A percentile compares a stretch with the other conserved stretches of the same genome.
phyloP scores from a whole-genome alignment of 768 basidiomycete genomes.

The Pulveroboletus sp. region DNA sequence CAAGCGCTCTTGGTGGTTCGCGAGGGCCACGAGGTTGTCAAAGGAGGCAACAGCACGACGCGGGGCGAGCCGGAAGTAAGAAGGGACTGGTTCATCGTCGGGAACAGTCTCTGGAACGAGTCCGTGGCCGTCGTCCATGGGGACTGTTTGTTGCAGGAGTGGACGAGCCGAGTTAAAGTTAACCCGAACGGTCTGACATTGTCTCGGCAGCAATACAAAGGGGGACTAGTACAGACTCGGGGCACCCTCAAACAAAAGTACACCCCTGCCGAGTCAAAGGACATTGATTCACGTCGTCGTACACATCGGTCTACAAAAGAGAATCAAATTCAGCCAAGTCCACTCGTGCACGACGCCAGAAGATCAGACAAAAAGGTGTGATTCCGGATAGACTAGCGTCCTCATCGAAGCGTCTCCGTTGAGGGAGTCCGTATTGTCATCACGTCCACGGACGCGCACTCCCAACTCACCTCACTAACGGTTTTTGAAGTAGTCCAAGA shows the following conservation, averaged over 20 bases:
- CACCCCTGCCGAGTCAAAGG: no score
- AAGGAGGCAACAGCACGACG: constrained; percentile 64
- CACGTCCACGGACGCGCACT: constrained; percentile 26
- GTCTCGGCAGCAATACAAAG: no score
- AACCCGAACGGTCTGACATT: no score
- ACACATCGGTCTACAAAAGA: constrained; percentile 13
- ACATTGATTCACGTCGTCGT: constrained; percentile 8
- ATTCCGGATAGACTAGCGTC: constrained; percentile 39
- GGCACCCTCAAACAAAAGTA: no score
- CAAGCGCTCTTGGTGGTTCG: constrained; percentile 76
- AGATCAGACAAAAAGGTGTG: constrained; percentile 52
- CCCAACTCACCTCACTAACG: constrained; percentile 48
- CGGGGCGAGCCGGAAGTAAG: constrained; percentile 51
- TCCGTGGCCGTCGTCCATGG: constrained; percentile 2
- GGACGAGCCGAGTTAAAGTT: not conserved
- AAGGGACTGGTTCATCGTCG: constrained; percentile 9
- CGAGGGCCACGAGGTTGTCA: constrained; percentile 79
- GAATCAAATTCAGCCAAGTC: constrained; percentile 12
- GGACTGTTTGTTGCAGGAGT: not conserved
- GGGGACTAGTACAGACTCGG: no score
- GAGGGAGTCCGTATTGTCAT: constrained; percentile 95
- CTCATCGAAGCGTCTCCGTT: constrained; percentile 69
- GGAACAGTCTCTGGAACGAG: not conserved
- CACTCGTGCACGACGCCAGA: not conserved
- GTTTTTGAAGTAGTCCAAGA: constrained; percentile 96